Evolutionary conservation across 306 rosid genomes (phyloP), one percentile per base, ranked within the genome.

Genomic region (Quercus bicolor): DNA sequence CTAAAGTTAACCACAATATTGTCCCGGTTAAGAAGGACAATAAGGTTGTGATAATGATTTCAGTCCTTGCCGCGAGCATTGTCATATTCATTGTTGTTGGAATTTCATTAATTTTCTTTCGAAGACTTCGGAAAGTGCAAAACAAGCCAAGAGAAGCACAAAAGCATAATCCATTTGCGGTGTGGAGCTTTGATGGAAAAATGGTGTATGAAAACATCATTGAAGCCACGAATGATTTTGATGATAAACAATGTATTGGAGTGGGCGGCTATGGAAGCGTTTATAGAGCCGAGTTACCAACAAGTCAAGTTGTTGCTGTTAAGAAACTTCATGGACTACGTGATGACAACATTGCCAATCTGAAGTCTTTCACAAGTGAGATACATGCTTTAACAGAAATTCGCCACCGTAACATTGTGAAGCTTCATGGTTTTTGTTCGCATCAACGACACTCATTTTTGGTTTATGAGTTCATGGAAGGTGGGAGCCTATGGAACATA

Each of bases 241-340:
- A 77, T 70, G 80, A 81, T 24, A 76, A 81, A 68, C 72, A 76
- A 6, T 76, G 52, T 65, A 70, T 81, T 52, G 84, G 84, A 70
- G 34, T 2, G 61, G 84, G 84, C 33, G 78, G 81, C 6, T 80
- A 81, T n/a, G 84, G 84, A 3, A 28, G 74, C 24, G 81, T 81
- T 2, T 81, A 76, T 77, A 81, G 77, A 77, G 84, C 81, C 70
- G 61, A 70, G 77, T 80, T 81, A 70, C 81, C 81, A n/a, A 76
- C 77, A 18, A 78, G 74, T 54, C 80, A 76, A 2, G 28, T 56
- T 21, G 76, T 81, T 19, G 84, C 84, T 6, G 78, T 81, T 1
- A 81, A 81, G 54, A 68, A 80, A 34, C 43, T 81, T 28, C 84
- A 81, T 73, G 77, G 72, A 52, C 0, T 48, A 48, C 16, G 6